phyloP scores from a whole-genome alignment of 2,329 filamentous ascomycete genomes.

The Stachybotrys echinatus region DNA sequence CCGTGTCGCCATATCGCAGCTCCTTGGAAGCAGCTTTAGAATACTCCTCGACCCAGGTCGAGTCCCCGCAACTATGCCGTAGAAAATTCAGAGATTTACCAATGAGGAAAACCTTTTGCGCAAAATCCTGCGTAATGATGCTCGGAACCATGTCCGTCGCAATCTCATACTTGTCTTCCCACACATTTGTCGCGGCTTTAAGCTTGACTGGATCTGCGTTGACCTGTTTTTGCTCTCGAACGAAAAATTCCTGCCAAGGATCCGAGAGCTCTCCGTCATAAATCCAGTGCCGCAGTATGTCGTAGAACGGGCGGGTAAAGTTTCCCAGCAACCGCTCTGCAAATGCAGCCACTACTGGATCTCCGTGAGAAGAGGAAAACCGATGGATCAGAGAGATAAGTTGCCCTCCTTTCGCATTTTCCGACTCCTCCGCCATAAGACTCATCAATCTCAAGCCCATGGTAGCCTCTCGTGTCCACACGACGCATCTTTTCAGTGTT shows the following conservation, averaged over 20 bases:
- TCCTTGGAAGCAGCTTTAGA: constrained; percentile 91
- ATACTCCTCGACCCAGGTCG: constrained; percentile 92
- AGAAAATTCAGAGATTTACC: constrained; percentile 99
- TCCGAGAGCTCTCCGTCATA: constrained; percentile 98
- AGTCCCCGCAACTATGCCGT: constrained; percentile 88
- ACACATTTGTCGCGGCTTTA: constrained; percentile 77
- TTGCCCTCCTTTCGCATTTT: constrained; percentile 77
- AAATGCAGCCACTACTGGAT: constrained; percentile 90
- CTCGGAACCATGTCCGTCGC: constrained; percentile 82
- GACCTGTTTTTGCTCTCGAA: constrained; percentile 69
- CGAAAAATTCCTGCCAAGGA: constrained; percentile 92
- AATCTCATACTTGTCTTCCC: constrained; percentile 95
- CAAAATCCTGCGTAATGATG: constrained; percentile 90
- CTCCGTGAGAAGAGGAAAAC: constrained; percentile 89
- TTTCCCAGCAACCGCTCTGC: constrained; percentile 82
- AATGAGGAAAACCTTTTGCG: constrained; percentile 93
- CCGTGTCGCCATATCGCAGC: constrained; percentile 86
- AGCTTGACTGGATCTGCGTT: constrained; percentile 43
- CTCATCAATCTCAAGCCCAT: constrained; percentile 94
- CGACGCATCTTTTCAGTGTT: constrained; percentile 88
- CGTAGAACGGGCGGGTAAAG: constrained; percentile 92
- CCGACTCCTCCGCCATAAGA: constrained; percentile 86
- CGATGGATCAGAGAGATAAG: constrained; percentile 90
- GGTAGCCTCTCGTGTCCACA: constrained; percentile 96
- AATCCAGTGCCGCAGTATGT: constrained; percentile 94